phyloP scores from a whole-genome alignment of 2,329 filamentous ascomycete genomes.

The Hypomyces rosellus region DNA sequence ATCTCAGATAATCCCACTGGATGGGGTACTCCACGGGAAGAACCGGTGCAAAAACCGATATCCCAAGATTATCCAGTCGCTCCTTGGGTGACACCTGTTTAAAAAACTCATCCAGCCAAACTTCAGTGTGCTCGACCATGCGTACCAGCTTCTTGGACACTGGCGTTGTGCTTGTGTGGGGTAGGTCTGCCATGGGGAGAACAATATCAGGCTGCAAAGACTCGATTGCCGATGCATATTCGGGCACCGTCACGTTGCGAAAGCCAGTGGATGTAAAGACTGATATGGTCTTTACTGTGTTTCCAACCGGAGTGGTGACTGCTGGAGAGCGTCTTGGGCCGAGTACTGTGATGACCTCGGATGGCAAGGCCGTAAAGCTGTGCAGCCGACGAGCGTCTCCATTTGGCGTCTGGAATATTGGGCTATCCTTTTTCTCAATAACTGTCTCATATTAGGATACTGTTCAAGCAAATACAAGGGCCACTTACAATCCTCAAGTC shows the following conservation, averaged over 20 bases:
- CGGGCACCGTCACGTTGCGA: conserved; percentile 57
- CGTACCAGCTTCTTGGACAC: conserved; percentile 68
- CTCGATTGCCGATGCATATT: conserved; percentile 61
- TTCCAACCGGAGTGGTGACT: conserved; percentile 63
- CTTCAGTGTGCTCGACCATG: conserved; percentile 80
- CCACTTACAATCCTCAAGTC: conserved; percentile 83
- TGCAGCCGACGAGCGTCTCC: conserved; percentile 54
- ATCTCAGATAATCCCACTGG: conserved; percentile 75
- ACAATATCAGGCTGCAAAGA: conserved; percentile 74
- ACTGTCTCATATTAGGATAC: conserved; percentile 31
- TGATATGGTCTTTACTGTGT: conserved; percentile 64
- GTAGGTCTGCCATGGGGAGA: conserved; percentile 69
- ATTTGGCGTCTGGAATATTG: conserved; percentile 39
- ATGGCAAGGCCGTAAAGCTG: conserved; percentile 67
- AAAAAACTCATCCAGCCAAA: conserved; percentile 69
- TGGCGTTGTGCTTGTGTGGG: conserved; percentile 41
- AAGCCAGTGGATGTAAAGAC: conserved; percentile 87
- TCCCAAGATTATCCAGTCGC: conserved; percentile 21
- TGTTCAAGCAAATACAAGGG: neutral
- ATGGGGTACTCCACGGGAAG: conserved; percentile 68
- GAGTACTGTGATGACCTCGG: conserved; percentile 61
- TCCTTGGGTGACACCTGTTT: conserved; percentile 21
- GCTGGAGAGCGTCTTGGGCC: conserved; percentile 73
- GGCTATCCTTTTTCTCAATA: conserved; percentile 47
- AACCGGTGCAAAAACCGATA: conserved; percentile 57